Conservation (phyloP, 345 rosid genomes). For the Citrus mangshanensis region DNA sequence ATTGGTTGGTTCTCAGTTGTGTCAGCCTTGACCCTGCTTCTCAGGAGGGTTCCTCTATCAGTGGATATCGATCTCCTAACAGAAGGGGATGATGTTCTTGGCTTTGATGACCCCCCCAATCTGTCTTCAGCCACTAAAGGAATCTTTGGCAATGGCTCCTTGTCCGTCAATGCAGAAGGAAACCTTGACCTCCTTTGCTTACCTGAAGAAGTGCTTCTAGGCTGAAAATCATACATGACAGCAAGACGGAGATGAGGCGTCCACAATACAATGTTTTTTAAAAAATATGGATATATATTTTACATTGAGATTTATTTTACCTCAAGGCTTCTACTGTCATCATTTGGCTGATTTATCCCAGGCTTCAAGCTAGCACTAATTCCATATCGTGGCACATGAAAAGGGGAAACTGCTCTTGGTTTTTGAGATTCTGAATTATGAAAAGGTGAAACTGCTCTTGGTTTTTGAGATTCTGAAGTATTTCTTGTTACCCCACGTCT, state of each 20-base stretch:
- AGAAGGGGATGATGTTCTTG: constrained; percentile 79
- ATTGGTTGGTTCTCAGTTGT: constrained; percentile 48
- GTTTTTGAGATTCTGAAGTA: constrained; percentile 53
- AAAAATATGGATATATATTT: background rate
- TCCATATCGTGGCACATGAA: constrained; percentile 57
- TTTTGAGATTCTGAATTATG: constrained; percentile 56
- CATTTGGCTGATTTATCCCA: constrained; percentile 51
- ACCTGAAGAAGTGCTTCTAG: constrained; percentile 79
- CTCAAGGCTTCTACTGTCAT: constrained; percentile 51
- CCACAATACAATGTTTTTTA: background rate
- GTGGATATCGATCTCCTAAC: constrained; percentile 74
- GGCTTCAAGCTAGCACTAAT: constrained; percentile 37
- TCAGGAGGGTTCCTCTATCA: constrained; percentile 64
- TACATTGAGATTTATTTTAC: constrained; percentile 28
- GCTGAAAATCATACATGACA: constrained; percentile 38
- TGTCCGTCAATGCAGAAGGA: constrained; percentile 62
- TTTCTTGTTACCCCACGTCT: constrained; percentile 39
- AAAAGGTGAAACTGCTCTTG: constrained; percentile 89
- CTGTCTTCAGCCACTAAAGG: constrained; percentile 51
- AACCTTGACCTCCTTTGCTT: constrained; percentile 79
- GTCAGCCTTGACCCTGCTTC: constrained; percentile 59
- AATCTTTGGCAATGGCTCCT: constrained; percentile 50
- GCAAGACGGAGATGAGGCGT: background rate
- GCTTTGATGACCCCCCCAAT: constrained; percentile 30
- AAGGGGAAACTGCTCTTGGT: constrained; percentile 87